Base-by-base conservation (phyloP, 2,329 filamentous ascomycete species). In the Byssochlamys sp. region DNA sequence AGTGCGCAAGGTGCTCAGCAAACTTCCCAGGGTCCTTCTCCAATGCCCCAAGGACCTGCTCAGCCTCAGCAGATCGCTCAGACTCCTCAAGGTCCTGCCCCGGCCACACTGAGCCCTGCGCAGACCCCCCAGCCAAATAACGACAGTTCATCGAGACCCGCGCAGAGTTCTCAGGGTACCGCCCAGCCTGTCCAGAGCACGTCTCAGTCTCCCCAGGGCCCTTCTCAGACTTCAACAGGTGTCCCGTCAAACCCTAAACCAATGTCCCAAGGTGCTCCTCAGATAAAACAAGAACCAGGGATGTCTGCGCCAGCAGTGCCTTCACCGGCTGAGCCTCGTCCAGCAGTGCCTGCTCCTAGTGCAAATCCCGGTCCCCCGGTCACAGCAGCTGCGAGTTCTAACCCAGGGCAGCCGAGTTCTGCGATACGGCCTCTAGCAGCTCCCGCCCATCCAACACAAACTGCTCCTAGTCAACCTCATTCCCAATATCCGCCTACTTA, bases 401-500 rank as follows among this genome's bases (percentile, higher is more conserved):
- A 53, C 14, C 31, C 66, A 5, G 60, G 65, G 24, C 65, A 65
- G 39, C 61, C 66, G 24, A 63, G 57, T 49, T 58, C 68, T 57
- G 60, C 64, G 26, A 58, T 62, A 48, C 63, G 64, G 10, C 63
- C 66, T 24, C 60, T 65, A 58, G 45, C 55, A 58, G 39, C 62
- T 62, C n/a, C 60, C 66, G 24, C 61, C 54, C 69, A 57, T 39
- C 24, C 63, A 54, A 60, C 64, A n/a, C 62, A 61, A 26, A 51
- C 59, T 24, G 48, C 59, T 55, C 62, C 62, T 27, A 63, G 66
- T 12, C 68, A 68, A 28, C 62, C 69, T 28, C 65, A 50, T 19
- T 48, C 63, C 25, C 63, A 69, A 45, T 64, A 69, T 31, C 63
- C 68, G 24, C 63, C 64, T 12, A 67, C 71, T 45, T 71, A 69